Base-by-base conservation (phyloP, 2,329 filamentous ascomycete species). In the Pezicula rhizophila region DNA sequence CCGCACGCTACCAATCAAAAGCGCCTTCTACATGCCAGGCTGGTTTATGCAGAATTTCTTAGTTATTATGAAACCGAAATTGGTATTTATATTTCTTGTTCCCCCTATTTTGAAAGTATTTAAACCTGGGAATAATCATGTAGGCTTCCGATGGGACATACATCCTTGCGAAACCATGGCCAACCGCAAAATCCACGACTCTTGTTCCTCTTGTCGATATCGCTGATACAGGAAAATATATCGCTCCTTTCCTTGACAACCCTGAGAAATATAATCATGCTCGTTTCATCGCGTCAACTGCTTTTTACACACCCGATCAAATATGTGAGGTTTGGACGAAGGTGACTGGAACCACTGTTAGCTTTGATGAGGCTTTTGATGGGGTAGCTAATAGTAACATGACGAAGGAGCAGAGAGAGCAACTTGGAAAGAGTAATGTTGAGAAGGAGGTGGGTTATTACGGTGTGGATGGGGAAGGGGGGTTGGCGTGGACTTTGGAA, bases 311-410 rank as follows among this genome's bases (percentile, higher is more conserved):
- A 8, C 51, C 62, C 4, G 48, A 55, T 2, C 57, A 71, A 47
- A 52, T 67, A 7, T 66, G 52, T 5, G 56, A 52, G 8, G 58
- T 59, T 14, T 56, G 71, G 43, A 56, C 51, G 2, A 65, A 58
- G 45, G 59, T 61, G 2, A 65, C 61, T 5, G 68, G 68, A 1
- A 69, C 66, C 56, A 51, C 26, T 18, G 50, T 57, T 4, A 49
- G 15, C 17, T 56, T 51, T 34, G 45, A 49, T n/a, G 45, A 51
- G 40, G n/a, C 50, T 25, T 84, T 82, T 0, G 77, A 83, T 52
- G 73, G 80, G 1, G 72, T 82, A 58, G 79, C 80, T 5, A 88
- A 84, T 84, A 67, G 75, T 59, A 70, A 44, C 18, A 44, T 49
- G 46, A 40, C 39, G 15, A 14, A 39, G 10, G 40, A 45, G 33